phyloP scores from a whole-genome alignment of 176 grass and related monocot species.

The Luzula sylvatica region DNA sequence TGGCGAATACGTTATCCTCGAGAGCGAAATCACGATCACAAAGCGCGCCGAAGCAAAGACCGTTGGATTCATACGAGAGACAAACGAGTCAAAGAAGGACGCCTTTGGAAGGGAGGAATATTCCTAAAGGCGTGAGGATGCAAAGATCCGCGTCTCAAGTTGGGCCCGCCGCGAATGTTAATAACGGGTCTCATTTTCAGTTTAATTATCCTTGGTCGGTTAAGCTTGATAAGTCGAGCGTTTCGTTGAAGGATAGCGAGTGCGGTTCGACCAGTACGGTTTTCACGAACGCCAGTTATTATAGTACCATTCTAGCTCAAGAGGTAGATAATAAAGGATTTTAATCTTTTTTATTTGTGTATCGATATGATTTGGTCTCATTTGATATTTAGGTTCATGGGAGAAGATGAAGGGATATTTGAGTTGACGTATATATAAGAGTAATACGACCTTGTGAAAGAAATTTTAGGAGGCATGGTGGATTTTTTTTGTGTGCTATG shows the following conservation, averaged over 20 bases:
- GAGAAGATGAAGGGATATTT: conserved; percentile 1
- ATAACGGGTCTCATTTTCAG: neutral
- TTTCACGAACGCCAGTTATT: conserved; percentile 41
- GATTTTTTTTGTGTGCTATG: neutral
- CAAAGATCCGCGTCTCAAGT: conserved; percentile 37
- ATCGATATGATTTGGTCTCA: no score
- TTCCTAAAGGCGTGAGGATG: conserved; percentile 25
- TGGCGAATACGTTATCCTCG: conserved; percentile 70
- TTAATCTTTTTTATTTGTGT: neutral
- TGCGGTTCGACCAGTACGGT: conserved; percentile 68
- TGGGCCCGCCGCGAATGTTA: neutral
- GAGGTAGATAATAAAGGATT: conserved; percentile 1
- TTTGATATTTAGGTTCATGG: conserved; percentile 13
- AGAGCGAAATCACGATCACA: conserved; percentile 60
- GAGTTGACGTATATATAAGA: neutral
- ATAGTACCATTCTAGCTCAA: conserved; percentile 32
- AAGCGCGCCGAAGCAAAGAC: conserved; percentile 56
- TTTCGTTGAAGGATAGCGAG: conserved; percentile 48
- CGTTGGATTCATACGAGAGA: conserved; percentile 32
- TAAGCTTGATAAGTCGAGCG: conserved; percentile 48
- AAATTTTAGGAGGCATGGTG: neutral
- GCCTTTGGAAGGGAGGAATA: conserved; percentile 45
- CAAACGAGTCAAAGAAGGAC: conserved; percentile 33
- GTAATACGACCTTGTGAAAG: neutral
- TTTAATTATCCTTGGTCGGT: conserved; percentile 46